Base-by-base conservation (phyloP, 2,329 filamentous ascomycete species). In the Xylaria polymorpha region DNA sequence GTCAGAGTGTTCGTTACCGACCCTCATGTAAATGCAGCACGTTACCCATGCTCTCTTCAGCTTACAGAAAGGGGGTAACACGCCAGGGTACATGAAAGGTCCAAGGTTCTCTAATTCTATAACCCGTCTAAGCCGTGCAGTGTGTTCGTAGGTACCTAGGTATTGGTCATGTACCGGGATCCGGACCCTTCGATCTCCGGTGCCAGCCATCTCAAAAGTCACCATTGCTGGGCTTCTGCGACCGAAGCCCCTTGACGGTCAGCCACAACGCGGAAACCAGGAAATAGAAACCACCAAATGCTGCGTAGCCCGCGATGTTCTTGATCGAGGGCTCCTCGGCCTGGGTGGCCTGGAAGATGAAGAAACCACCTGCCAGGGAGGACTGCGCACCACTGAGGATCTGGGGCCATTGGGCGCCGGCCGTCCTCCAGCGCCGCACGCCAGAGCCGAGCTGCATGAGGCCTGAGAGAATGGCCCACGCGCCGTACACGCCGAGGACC, bases 401-500 rank as follows among this genome's bases (percentile, higher is more conserved):
- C 70, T 71, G 69, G 3, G 66, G 44, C 70, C 70, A 72, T 41
- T 71, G 70, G 0, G 70, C 70, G 25, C 68, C 68, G 14, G 66
- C 53, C 0, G 62, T 70, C 59, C 53, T 61, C 70, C 68, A 72
- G 35, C 68, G 70, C 32, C 70, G 70, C 22, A 64, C 65, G 14
- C 18, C 70, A 18, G 65, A 61, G 39, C 48, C 65, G 50, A 72
- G 70, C 56, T 72, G 70, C 70, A 72, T 66, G 59, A 71, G 65
- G 8, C 70, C 70, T 0, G 68, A 68, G 32, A 66, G 62, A 37
- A 72, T 72, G n/a, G 70, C 70, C 70, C 70, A 72, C 1, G 68
- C 70, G 51, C 70, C 70, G 65, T 71, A 71, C 18, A 72, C 56
- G n/a, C 62, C 68, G 35, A 72, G 61, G n/a, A 72, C 70, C 70